Evolutionary conservation across 768 basidiomycete species (phyloP), one percentile per base, ranked within the genome.

Genomic region (Termitomyces sp.): DNA sequence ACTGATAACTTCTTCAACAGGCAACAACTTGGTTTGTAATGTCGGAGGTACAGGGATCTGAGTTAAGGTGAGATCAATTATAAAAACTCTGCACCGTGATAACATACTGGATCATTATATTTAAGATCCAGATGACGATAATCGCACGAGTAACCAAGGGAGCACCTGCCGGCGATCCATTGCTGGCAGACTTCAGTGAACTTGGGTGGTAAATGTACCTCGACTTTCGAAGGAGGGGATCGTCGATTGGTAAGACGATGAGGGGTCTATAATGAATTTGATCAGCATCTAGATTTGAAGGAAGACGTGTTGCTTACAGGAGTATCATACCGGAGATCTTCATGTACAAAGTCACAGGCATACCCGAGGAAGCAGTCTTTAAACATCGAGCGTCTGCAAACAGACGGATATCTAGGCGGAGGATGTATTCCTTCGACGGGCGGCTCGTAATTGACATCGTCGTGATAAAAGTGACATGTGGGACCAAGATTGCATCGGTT

Each of bases 111-210:
- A 9, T 54, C 23, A 18, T 64, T 64, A 32, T 70, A 69, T 16
- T 66, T 55, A n/a, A 72, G 57, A 59, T 74, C 67, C 6, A 50
- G 32, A 48, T 74, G 72, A 2, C 66, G 60, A 48, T 56, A 71
- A 26, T 55, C 33, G 46, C 72, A 73, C 8, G 51, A 35, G 54
- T 69, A 71, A 1, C 68, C 69, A 1, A 40, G 30, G 0, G 10
- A 4, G 56, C 72, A 73, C 8, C 58, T 18, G 64, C 72, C 57
- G 55, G 68, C 68, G 62, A 78, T 66, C 75, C 75, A 73, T 60
- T 65, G 59, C 59, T 62, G 56, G 62, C 76, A 72, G 51, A 60
- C 59, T 50, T 68, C 63, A 1, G 52, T n/a, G 47, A 41, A 61
- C 13, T 16, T 65, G 0, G 69, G 70, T 9, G 53, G 66, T 12